A percentile compares a stretch with the other conserved stretches of the same genome.
Evolutionary conservation across 2,329 filamentous ascomycete genomes (phyloP).

Genomic region (Nothomitra cinnamomea): DNA sequence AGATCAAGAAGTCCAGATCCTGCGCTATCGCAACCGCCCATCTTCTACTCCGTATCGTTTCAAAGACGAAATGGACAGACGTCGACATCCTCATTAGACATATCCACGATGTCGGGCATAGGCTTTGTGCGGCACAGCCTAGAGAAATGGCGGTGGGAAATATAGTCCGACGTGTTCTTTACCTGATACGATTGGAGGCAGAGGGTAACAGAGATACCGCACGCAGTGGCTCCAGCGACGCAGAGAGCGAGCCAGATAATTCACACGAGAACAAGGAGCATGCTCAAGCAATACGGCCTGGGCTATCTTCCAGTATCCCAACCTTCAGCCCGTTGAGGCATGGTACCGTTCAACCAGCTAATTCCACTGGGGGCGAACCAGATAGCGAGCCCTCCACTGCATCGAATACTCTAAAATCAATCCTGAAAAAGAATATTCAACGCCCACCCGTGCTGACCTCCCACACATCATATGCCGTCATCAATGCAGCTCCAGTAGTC

Average conservation of each 20-base stretch:
- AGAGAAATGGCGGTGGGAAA: constrained; percentile 88
- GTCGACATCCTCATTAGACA: constrained; percentile 63
- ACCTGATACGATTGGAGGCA: constrained; percentile 80
- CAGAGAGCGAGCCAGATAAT: constrained; percentile 32
- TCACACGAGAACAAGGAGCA: not conserved
- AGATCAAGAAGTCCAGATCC: constrained; percentile 73
- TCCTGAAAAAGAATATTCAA: not conserved
- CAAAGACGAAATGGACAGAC: constrained; percentile 60
- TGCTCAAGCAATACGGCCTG: constrained; percentile 17
- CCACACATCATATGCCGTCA: constrained; percentile 45
- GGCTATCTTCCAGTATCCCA: constrained; percentile 25
- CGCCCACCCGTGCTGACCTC: constrained; percentile 46
- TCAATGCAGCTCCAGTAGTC: constrained; percentile 29
- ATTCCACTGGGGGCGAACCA: not conserved
- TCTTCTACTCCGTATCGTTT: constrained; percentile 73
- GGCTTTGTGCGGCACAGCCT: constrained; percentile 68
- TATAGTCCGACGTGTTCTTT: constrained; percentile 76
- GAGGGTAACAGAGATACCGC: constrained; percentile 59
- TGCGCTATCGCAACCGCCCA: constrained; percentile 86
- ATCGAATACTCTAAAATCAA: not conserved
- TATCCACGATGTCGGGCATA: constrained; percentile 61
- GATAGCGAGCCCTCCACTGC: constrained; percentile 4
- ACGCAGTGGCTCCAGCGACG: constrained; percentile 40
- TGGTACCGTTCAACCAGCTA: constrained; percentile 18
- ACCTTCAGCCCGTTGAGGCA: constrained; percentile 30